Evolutionary conservation across 2,329 filamentous ascomycete genomes (phyloP), one percentile per base, ranked within the genome.

Genomic region (Phoma sp.): DNA sequence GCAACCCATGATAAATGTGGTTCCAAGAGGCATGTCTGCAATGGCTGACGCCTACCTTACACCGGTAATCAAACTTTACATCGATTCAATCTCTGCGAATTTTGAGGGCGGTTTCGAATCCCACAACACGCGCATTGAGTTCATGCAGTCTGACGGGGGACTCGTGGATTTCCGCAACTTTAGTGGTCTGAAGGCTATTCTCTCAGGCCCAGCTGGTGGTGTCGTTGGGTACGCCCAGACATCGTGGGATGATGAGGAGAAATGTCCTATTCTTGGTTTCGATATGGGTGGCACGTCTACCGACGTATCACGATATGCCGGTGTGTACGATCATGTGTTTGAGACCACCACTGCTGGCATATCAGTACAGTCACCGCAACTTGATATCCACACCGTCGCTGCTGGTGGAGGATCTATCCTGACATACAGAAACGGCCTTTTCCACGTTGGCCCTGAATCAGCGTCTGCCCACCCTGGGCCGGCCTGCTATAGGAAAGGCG

Each of bases 391-490:
- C 5, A 74, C 0, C 13, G 91, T 96, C 1, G 91, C 91, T 7
- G 91, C 91, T 2, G 91, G 91, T 39, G 91, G 91, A 60, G 90
- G 90, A 4, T 91, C 89, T 0, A 81, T 87, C 38, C 80, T 96
- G 2, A 91, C 93, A 72, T 96, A 90, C 81, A 85, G 85, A 54
- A 95, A 96, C 62, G 91, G 91, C 1, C 79, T 96, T 0, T 95
- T 96, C 60, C 87, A 91, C 0, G 91, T 96, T 3, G 91, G 91
- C 0, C 91, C 91, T 1, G 90, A 96, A 67, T 92, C 89, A 9
- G 91, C 91, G 1, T 87, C 89, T 18, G 90, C 91, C 1, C 89
- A 95, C 65, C 91, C 91, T 0, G 91, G 91, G 0, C 91, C 91
- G 6, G 90, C 90, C 0, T 96, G 91, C 63, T 96, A 96, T 74